Evolutionary conservation across 2,329 filamentous ascomycete species (phyloP), one percentile per base, ranked within the genome.

Genomic region (Allantophomopsis lycopodina): DNA sequence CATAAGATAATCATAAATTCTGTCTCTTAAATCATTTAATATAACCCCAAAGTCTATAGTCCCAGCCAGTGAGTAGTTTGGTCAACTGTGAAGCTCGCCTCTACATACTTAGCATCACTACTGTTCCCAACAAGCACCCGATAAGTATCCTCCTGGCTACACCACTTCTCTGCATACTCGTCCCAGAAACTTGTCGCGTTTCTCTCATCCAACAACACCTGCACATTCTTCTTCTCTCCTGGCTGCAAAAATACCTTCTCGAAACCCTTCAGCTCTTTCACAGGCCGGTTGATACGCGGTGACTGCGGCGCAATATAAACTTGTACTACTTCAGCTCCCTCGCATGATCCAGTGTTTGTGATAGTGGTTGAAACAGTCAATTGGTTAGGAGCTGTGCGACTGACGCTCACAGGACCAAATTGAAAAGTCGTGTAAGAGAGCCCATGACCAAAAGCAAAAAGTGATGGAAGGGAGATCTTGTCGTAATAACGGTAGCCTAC

Each of bases 401-500:
- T n/a, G 6, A 39, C 11, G 16, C 18, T n/a, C 23, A 41, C 34
- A 14, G 15, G 13, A 10, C 36, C 35, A 18, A 43, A 30, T 11
- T 35, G 17, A 53, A 88, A 87, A 0, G 64, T 73, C 0, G 82
- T 86, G 59, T 87, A 88, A 13, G 79, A 83, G 2, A 89, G 65
- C 2, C 83, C 83, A 52, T 85, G 76, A 13, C 83, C 74, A 49
- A 79, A 79, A 34, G 71, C 62, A 55, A 78, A 79, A 8, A 72
- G 62, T 0, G 73, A 67, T 2, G 62, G 58, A 13, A 69, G 64
- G 34, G 67, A 60, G 7, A 66, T 64, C 49, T 69, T 76, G 48
- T 80, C 75, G 49, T 76, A 79, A 55, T 70, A 76, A 16, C 73
- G 62, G 54, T 79, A 80, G 1, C 75, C 76, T 28, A 79, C 64